These are phyloP conservation scores for Pseudogymnoascus sp. DNA, from an alignment of 2,329 filamentous ascomycete genomes.

Conservation along the genomic window DNA sequence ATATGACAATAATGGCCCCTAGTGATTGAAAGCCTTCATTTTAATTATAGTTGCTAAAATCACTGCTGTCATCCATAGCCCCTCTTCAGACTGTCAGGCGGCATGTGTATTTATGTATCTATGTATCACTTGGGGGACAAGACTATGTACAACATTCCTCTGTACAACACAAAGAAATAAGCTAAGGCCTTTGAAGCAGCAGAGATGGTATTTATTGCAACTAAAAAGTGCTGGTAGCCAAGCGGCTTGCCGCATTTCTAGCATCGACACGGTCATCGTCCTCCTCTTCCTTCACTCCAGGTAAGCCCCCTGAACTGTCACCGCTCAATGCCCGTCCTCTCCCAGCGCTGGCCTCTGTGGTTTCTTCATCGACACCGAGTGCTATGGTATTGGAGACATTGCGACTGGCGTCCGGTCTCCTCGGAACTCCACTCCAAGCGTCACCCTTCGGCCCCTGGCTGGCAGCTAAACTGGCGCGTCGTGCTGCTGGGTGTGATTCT, in stretches of 20 bases:
- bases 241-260: conserved; percentile 83
- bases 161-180: neutral
- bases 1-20: no score
- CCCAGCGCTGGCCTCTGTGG: conserved; percentile 38
- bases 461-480: conserved; percentile 69
- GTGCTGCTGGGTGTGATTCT: conserved; percentile 67
- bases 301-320: conserved; percentile 36
- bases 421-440: conserved; percentile 89
- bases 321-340: conserved; percentile 25
- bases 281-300: conserved; percentile 64
- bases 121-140: neutral
- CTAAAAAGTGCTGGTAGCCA: conserved; percentile 89
- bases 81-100: no score
- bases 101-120: neutral
- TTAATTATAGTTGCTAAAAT: no score
- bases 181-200: neutral
- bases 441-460: conserved; percentile 97
- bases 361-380: conserved; percentile 54
- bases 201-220: conserved; percentile 4
- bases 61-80: no score
- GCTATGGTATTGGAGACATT: conserved; percentile 68
- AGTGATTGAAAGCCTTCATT: no score
- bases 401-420: conserved; percentile 64
- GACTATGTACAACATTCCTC: neutral
- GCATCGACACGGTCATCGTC: conserved; percentile 93